Percentiles rank a stretch among this genome's conserved stretches.
phyloP scores from a whole-genome alignment of 2,329 filamentous ascomycete species.

The Metarhizium anisopliae region DNA sequence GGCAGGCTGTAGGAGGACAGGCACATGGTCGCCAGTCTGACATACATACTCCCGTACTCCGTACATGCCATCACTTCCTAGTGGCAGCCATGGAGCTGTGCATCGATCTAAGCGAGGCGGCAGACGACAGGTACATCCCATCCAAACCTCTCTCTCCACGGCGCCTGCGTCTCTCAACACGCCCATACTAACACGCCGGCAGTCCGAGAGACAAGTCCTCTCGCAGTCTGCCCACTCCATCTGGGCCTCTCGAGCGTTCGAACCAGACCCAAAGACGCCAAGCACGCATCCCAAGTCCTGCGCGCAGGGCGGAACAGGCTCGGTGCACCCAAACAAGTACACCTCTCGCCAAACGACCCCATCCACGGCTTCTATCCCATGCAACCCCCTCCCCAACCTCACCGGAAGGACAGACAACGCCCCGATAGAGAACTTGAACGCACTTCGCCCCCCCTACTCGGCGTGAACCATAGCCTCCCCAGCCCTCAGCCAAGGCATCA shows the following conservation, averaged over 20 bases:
- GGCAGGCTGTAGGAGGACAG: too few relatives aligned
- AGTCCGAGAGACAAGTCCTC: background rate
- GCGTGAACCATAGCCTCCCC: too few relatives aligned
- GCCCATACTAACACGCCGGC: constrained; percentile 21
- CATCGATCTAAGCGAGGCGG: constrained; percentile 35
- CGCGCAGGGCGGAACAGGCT: background rate
- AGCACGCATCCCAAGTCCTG: background rate
- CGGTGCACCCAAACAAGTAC: background rate
- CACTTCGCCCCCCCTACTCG: too few relatives aligned
- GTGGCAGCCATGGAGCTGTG: constrained; percentile 38
- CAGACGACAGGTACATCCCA: background rate
- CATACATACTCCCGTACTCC: too few relatives aligned
- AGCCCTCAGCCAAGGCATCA: background rate
- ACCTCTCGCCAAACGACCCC: background rate
- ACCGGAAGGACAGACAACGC: background rate
- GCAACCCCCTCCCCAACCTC: background rate
- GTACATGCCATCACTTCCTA: too few relatives aligned
- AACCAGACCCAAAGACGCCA: background rate
- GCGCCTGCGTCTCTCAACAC: too few relatives aligned
- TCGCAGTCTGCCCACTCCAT: background rate
- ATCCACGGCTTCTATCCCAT: background rate
- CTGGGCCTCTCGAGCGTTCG: background rate
- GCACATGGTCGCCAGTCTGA: too few relatives aligned
- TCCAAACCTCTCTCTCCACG: too few relatives aligned
- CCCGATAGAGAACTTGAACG: too few relatives aligned